phyloP scores from a whole-genome alignment of 2,329 filamentous ascomycete genomes.

The Eutypa lata region DNA sequence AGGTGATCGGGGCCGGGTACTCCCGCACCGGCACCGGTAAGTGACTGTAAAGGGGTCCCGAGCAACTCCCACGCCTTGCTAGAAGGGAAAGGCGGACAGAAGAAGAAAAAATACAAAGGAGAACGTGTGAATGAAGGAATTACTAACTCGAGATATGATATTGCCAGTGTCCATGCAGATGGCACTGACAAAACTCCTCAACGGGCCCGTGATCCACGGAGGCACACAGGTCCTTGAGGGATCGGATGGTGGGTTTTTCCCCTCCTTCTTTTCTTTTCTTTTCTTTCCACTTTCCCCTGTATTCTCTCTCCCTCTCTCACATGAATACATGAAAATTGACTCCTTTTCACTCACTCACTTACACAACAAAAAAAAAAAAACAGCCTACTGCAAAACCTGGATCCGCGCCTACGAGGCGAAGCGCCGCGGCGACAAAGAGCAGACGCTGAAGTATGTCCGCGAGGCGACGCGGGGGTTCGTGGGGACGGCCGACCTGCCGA shows the following conservation, averaged over 20 bases:
- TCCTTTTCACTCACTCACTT: background rate
- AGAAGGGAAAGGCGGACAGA: no score
- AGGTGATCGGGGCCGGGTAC: constrained; percentile 40
- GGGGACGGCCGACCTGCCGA: constrained; percentile 41
- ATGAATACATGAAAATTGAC: no score
- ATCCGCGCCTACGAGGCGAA: constrained; percentile 24
- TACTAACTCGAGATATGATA: no score
- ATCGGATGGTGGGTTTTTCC: constrained; percentile 27
- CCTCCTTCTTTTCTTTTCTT: no score
- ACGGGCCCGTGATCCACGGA: constrained; percentile 47
- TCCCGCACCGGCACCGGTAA: constrained; percentile 47
- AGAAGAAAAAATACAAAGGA: no score
- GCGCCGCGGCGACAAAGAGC: constrained; percentile 19
- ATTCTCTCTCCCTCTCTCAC: no score
- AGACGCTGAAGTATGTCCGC: constrained; percentile 29
- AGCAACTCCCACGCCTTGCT: no score
- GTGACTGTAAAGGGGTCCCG: no score
- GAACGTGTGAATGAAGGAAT: no score
- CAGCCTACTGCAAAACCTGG: constrained; percentile 16
- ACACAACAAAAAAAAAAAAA: background rate
- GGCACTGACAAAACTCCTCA: constrained; percentile 43
- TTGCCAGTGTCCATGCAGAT: constrained; percentile 44
- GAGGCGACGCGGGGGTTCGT: constrained; percentile 39
- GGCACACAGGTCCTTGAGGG: constrained; percentile 36
- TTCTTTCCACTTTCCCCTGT: no score